A percentile compares a stretch with the other conserved stretches of the same genome.
Conservation (phyloP, 306 rosid species). For the barrel medic (Medicago truncatula) region DNA sequence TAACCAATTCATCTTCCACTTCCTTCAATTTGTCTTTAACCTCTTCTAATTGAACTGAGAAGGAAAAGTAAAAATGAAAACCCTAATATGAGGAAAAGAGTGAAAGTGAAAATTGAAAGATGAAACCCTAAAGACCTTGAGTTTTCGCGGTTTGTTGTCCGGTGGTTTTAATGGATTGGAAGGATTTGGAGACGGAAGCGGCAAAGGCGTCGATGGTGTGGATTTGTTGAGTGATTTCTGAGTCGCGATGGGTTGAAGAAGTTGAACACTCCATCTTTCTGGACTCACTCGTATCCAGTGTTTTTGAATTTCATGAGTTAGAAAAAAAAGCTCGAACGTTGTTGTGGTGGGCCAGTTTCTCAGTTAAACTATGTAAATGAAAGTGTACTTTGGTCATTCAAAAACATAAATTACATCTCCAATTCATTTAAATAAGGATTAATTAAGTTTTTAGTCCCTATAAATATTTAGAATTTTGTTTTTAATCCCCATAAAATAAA, state of each 20-base stretch:
- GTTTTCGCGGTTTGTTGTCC: slow-evolving; percentile 50
- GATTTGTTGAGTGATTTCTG: slow-evolving; percentile 48
- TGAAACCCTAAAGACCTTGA: slow-evolving; percentile 73
- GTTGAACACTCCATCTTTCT: slow-evolving; percentile 53
- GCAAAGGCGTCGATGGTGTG: slow-evolving; percentile 48
- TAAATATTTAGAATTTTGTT: too few species aligned
- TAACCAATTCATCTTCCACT: slow-evolving; percentile 84
- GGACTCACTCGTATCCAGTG: too few species aligned
- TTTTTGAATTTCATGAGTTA: too few species aligned
- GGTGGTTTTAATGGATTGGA: slow-evolving; percentile 48
- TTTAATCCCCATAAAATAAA: too few species aligned
- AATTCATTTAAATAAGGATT: too few species aligned
- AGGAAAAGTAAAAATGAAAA: slow-evolving; percentile 17
- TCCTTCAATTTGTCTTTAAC: slow-evolving; percentile 65
- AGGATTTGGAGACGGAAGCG: slow-evolving; percentile 47
- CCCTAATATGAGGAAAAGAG: slow-evolving; percentile 4
- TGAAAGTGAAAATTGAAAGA: neutral
- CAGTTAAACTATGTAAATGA: too few species aligned
- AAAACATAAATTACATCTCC: too few species aligned
- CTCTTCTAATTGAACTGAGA: slow-evolving; percentile 58
- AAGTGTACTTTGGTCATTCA: too few species aligned
- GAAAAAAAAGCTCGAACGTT: too few species aligned
- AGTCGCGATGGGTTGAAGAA: slow-evolving; percentile 55
- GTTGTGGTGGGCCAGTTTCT: too few species aligned
- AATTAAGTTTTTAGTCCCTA: too few species aligned